Base-by-base conservation (phyloP, 73 alveolate genomes). In the Tetrahymena elliotti region DNA sequence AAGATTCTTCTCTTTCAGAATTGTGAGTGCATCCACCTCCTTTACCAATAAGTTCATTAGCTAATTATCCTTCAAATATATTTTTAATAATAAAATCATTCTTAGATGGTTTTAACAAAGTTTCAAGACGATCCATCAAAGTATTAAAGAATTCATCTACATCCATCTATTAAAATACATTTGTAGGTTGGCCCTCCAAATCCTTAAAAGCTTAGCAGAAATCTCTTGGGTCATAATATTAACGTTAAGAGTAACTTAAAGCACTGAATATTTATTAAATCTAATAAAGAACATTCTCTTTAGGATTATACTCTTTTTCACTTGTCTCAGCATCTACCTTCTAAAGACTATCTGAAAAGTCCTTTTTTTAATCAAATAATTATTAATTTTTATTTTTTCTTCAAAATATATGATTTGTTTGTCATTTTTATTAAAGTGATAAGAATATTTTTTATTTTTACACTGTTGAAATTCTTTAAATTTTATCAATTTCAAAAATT, bases 121-220 rank as follows among this genome's bases (percentile, higher is more conserved):
- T 93, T 94, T 98, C 99, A n/a, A 98, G 96, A 92, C 97, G 97
- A 95, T 98, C 99, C 99, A 98, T 98, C 83, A 98, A 97, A 98
- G 97, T 95, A 93, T 97, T 96, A 83, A 97, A 98, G 97, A 98
- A 98, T 96, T 98, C 99, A 95, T 98, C 99, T 1, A 98, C 99
- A 95, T 98, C 99, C 99, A 98, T 98, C 95, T 98, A 96, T 95
- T 96, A 98, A 84, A 97, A 88, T 39, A 96, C 97, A 95, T 98
- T 98, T 12, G 98, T 98, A 16, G 99, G 98, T 37, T 96, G 54
- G 24, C 99, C 99, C 36, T 98, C 99, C 84, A 93, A 97, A 93
- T 83, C 97, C 95, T 94, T 94, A 37, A 98, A 95, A 0, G 98
- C 99, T 53, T 97, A 93, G 52, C 98, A 97, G 93, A 98, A 97